Evolutionary conservation across 2,329 filamentous ascomycete genomes (phyloP).

Genomic region (Dactylella cylindrospora): DNA sequence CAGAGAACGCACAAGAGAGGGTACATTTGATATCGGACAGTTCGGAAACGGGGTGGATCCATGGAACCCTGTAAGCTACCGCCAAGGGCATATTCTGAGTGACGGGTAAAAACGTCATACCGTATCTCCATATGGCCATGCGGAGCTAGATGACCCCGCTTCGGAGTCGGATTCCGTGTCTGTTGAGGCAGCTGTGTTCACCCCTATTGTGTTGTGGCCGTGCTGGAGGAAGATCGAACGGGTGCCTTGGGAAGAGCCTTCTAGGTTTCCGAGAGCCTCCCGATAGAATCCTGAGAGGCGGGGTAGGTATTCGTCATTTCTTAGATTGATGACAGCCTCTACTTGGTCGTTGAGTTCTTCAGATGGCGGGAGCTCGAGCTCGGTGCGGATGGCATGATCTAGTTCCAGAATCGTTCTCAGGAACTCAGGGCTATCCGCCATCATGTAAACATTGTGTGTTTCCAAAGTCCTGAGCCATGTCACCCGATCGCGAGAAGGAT

Average conservation of each 20-base stretch:
- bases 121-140: slow-evolving; percentile 44
- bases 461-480: slow-evolving; percentile 41
- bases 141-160: slow-evolving; percentile 30
- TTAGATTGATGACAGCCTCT: slow-evolving; percentile 15
- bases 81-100: no score
- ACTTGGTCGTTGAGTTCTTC: slow-evolving; percentile 13
- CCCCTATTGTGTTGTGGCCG: slow-evolving; percentile 41
- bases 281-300: slow-evolving; percentile 39
- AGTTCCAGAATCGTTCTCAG: slow-evolving; percentile 41
- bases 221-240: slow-evolving; percentile 38
- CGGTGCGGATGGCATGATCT: slow-evolving; percentile 22
- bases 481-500: slow-evolving; percentile 38
- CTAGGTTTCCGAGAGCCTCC: slow-evolving; percentile 39
- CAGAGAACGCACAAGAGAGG: slow-evolving; percentile 26
- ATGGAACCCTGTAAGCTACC: no score
- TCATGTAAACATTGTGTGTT: slow-evolving; percentile 39
- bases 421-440: slow-evolving; percentile 39
- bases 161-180: slow-evolving; percentile 32
- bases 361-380: slow-evolving; percentile 16
- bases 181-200: slow-evolving; percentile 23
- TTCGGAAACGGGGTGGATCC: slow-evolving; percentile 22
- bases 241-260: slow-evolving; percentile 35
- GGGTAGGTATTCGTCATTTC: slow-evolving; percentile 41
- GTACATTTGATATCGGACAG: slow-evolving; percentile 17
- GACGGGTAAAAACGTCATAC: slow-evolving; percentile 44